Evolutionary conservation across 1,139 yeast genomes (phyloP), one percentile per base, ranked within the genome.

Genomic region (Blastobotrys persicus): DNA sequence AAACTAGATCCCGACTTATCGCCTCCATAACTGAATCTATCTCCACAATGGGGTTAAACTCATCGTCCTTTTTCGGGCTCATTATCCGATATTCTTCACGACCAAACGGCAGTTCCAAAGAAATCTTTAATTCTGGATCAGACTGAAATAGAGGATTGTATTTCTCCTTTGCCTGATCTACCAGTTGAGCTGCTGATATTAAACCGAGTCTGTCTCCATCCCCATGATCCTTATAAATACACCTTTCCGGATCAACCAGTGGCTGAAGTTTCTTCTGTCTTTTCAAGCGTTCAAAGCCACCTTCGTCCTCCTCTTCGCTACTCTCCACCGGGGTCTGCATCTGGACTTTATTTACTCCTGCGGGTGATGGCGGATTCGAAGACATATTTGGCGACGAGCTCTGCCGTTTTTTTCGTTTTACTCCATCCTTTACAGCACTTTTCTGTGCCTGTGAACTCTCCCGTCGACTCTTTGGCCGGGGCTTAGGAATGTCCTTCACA

Each of bases 41-140:
- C 61, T 89, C 96, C 44, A 74, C 76, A 55, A 85, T 71, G 2
- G 96, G 92, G 59, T 86, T 83, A 52, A 84, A 72, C 55, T 81
- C 86, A 48, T 78, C 78, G 2, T 55, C 49, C 7, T 52, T 53
- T 23, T 47, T 48, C 4, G 68, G 65, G n/a, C 32, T 31, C 20
- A 53, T 52, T 1, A 55, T 50, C n/a, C 41, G 12, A 41, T 61
- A 61, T 23, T 45, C 37, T 45, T 61, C 65, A 2, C 31, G 14
- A 20, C 59, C 62, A 49, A 53, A 58, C 16, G 64, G 64, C 18
- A 60, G 54, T 45, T 56, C 49, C 6, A 60, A 26, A 11, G 39
- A 17, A 20, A 54, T 41, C 6, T 31, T 12, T 31, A 32, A 18
- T 2, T 37, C 32, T 3, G 31, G 7, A n/a, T 46, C 52, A 32